Percentiles rank a stretch among this genome's conserved stretches.
Evolutionary conservation across 1,284 basidiomycete genomes (phyloP).

Genomic region (Apiotrichum laibachii): DNA sequence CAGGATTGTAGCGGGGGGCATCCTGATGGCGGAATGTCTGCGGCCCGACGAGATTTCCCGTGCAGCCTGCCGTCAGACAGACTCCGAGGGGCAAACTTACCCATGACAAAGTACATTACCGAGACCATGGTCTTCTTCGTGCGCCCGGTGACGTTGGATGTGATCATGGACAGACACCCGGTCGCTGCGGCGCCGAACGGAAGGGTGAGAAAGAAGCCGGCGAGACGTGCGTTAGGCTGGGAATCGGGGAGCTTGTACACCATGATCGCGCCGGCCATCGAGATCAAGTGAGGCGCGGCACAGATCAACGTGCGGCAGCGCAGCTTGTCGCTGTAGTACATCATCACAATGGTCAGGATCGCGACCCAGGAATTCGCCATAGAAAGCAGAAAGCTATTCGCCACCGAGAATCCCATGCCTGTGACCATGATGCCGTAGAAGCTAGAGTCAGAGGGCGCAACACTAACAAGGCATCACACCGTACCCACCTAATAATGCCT

Average conservation of each 20-base stretch:
- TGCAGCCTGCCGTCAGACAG: too few relatives aligned
- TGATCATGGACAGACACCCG: not conserved
- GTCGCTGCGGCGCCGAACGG: not conserved
- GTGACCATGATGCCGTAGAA: slow-evolving; percentile 27
- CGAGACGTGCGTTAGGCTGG: not conserved
- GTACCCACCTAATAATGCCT: slow-evolving; percentile 2
- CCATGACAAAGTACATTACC: slow-evolving; percentile 19
- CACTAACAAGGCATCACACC: not conserved
- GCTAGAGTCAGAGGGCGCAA: slow-evolving; percentile 7
- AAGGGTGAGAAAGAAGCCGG: not conserved
- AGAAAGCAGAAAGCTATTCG: slow-evolving; percentile 17
- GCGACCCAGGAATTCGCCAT: slow-evolving; percentile 5
- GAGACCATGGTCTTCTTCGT: slow-evolving; percentile 26
- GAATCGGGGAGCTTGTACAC: not conserved
- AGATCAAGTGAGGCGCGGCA: slow-evolving; percentile 11
- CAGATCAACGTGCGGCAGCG: slow-evolving; percentile 18
- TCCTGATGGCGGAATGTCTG: slow-evolving; percentile 15
- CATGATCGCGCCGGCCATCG: slow-evolving; percentile 9
- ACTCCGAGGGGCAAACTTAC: too few relatives aligned
- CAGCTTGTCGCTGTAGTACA: slow-evolving; percentile 9
- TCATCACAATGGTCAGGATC: not conserved
- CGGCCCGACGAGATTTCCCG: slow-evolving; percentile 16
- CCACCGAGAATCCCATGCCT: slow-evolving; percentile 19
- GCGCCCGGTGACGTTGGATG: slow-evolving; percentile 21
- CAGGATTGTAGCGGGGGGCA: slow-evolving; percentile 8